phyloP scores from a whole-genome alignment of 768 basidiomycete genomes.

The Leucosporidium scottii region DNA sequence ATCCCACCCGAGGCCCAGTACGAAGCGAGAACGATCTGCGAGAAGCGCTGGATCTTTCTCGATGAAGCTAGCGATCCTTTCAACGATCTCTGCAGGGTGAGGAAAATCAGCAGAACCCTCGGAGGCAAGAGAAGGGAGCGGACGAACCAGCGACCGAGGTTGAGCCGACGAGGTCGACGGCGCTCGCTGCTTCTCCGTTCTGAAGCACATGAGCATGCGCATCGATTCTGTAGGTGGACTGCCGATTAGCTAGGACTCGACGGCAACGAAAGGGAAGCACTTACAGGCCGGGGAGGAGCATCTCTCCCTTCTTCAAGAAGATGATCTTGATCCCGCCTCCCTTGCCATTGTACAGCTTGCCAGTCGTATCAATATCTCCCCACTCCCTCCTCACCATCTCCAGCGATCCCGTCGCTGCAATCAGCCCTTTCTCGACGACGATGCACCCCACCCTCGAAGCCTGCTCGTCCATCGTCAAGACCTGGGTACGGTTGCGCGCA shows the following conservation, averaged over 20 bases:
- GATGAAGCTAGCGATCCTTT: slow-evolving; percentile 57
- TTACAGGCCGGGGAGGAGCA: slow-evolving; percentile 13
- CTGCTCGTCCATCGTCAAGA: slow-evolving; percentile 17
- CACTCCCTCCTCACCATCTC: slow-evolving; percentile 12
- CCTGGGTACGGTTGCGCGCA: not conserved
- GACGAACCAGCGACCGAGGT: slow-evolving; percentile 54
- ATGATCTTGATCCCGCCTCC: slow-evolving; percentile 8
- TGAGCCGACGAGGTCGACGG: slow-evolving; percentile 58
- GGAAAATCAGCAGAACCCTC: not conserved
- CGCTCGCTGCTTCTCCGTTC: slow-evolving; percentile 59
- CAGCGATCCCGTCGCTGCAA: slow-evolving; percentile 1
- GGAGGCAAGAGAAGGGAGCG: not conserved
- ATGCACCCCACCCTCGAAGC: slow-evolving; percentile 8
- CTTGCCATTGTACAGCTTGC: not conserved
- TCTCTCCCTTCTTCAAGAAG: slow-evolving; percentile 4
- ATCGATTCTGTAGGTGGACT: slow-evolving; percentile 44
- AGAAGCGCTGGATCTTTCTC: slow-evolving; percentile 53
- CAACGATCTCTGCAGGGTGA: slow-evolving; percentile 53
- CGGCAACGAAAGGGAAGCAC: not conserved
- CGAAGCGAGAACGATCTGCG: slow-evolving; percentile 57
- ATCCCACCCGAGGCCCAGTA: slow-evolving; percentile 88
- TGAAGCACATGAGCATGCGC: slow-evolving; percentile 71
- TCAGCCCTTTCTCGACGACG: slow-evolving; percentile 8
- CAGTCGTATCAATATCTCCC: slow-evolving; percentile 22
- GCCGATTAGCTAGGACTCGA: not conserved